These are phyloP conservation scores for Porodaedalea pini DNA, from an alignment of 1,284 basidiomycete genomes.

Conservation along the genomic window DNA sequence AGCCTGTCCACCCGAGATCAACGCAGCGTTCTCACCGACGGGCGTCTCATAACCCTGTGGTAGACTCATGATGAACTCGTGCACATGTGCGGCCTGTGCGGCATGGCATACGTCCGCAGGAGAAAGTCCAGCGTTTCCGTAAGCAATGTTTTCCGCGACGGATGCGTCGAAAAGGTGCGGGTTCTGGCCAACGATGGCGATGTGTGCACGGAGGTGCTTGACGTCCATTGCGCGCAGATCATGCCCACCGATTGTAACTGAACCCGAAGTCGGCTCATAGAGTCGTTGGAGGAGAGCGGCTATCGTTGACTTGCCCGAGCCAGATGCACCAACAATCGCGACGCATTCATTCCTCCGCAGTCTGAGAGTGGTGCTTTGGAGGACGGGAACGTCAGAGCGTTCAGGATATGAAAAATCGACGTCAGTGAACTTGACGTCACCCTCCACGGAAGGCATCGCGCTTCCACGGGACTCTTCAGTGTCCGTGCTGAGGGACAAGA, in stretches of 20 bases:
- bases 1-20: constrained; percentile 92
- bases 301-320: constrained; percentile 87
- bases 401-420: constrained; percentile 83
- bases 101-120: constrained; percentile 63
- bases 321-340: constrained; percentile 85
- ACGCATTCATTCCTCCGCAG: constrained; percentile 76
- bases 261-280: constrained; percentile 73
- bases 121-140: constrained; percentile 57
- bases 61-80: constrained; percentile 82
- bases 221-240: constrained; percentile 59
- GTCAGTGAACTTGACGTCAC: constrained; percentile 64
- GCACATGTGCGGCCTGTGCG: constrained; percentile 72
- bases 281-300: constrained; percentile 79
- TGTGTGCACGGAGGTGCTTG: constrained; percentile 72
- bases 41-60: constrained; percentile 83
- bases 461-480: constrained; percentile 69
- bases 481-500: constrained; percentile 57
- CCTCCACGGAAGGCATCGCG: constrained; percentile 60
- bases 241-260: constrained; percentile 54
- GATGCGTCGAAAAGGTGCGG: constrained; percentile 85
- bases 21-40: constrained; percentile 84
- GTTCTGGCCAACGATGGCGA: constrained; percentile 83
- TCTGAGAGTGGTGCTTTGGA: constrained; percentile 62
- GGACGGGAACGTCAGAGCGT: constrained; percentile 67
- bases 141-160: constrained; percentile 84